Evolutionary conservation across 768 basidiomycete species (phyloP), one percentile per base, ranked within the genome.

Genomic region (Tricholomella constricta): DNA sequence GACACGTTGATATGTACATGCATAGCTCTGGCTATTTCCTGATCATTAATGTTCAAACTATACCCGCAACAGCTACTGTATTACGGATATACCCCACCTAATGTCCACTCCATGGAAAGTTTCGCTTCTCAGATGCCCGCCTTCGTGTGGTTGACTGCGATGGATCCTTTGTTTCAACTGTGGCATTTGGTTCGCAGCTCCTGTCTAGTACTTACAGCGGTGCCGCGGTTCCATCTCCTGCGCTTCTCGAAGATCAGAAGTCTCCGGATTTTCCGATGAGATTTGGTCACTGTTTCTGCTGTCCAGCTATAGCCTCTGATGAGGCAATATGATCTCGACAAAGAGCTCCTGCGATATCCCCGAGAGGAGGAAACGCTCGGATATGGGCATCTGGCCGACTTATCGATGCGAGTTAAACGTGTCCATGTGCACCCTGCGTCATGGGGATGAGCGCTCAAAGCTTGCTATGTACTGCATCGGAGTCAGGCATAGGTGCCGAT

Each of bases 1-100:
- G 90, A 91, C 65, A 86, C 75, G 41, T 60, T 80, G 57, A 77
- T 78, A 49, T 78, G 76, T 71, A 71, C 76, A 65, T 80, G 77
- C 69, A 77, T 78, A 64, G 77, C 78, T 26, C 69, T 80, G 52
- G 78, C 77, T 52, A 69, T 78, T 59, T 69, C 75, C 43, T 75
- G 63, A 74, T 62, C 48, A 36, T 45, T 40, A 54, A 56, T 50
- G 46, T 56, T 51, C 46, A 48, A 42, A 45, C 19, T 58, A 60
- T 59, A 60, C 56, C 52, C 54, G 38, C 52, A 54, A 50, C 43
- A 35, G 20, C 52, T 59, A 60, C 40, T 60, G 48, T 63, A 60
- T 50, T 51, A 56, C 36, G 61, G 57, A 54, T 59, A 63, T 66
- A 66, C 63, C 65, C 65, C 57, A 44, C 52, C 51, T 54, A 54